Evolutionary conservation across 768 basidiomycete species (phyloP).

Genomic region (Kwoniella shandongensis): DNA sequence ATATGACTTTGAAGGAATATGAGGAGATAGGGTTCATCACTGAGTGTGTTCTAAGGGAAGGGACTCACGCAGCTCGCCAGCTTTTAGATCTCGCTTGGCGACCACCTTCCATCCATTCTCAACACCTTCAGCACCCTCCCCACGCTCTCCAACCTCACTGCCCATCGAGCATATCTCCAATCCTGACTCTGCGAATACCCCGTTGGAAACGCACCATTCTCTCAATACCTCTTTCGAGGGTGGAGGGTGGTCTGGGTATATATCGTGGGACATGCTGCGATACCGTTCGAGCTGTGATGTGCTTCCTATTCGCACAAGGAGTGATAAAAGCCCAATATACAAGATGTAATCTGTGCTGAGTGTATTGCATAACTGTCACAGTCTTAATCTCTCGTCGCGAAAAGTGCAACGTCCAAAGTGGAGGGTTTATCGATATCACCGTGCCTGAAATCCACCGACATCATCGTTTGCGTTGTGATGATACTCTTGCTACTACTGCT

Average conservation of each 20-base stretch:
- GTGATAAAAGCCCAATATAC: neutral
- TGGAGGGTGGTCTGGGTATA: constrained; percentile 14
- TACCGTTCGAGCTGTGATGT: no score
- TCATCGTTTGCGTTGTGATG: no score
- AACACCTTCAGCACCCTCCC: no score
- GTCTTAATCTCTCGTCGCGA: neutral
- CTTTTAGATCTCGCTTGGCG: constrained; percentile 9
- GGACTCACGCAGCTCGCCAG: constrained; percentile 27
- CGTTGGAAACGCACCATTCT: constrained; percentile 19
- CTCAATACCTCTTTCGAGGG: constrained; percentile 14
- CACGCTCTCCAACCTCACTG: no score
- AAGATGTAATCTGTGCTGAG: neutral
- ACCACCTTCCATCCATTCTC: constrained; percentile 24
- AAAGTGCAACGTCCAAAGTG: no score
- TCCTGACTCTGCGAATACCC: neutral
- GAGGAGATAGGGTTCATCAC: neutral
- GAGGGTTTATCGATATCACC: no score
- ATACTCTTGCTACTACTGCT: no score
- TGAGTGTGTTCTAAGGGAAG: neutral
- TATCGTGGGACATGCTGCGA: constrained; percentile 16
- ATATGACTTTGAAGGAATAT: neutral
- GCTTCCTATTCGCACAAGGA: no score
- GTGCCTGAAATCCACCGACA: no score
- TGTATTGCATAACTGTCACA: no score
- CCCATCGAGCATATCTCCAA: constrained; percentile 26